phyloP scores from a whole-genome alignment of 2,329 filamentous ascomycete species.

The Cladosporium sp. region DNA sequence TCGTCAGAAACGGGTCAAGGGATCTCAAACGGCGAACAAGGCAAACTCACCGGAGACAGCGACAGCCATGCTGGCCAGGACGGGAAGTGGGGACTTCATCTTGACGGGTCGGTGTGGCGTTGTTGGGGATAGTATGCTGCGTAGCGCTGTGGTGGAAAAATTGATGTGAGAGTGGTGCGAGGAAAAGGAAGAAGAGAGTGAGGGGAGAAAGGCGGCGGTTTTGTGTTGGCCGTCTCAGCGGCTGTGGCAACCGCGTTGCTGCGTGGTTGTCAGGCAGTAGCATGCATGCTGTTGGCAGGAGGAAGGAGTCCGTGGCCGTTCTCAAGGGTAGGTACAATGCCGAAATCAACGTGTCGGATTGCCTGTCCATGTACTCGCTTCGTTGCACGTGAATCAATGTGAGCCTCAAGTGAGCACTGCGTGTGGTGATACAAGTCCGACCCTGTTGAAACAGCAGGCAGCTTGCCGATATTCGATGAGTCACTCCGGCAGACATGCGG shows the following conservation, averaged over 20 bases:
- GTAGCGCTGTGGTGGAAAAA: slow-evolving; percentile 9
- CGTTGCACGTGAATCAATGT: too few species aligned
- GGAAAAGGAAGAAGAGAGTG: background rate
- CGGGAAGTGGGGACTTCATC: background rate
- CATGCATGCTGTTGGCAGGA: background rate
- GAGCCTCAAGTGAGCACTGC: too few species aligned
- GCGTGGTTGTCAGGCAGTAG: background rate
- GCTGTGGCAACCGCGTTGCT: background rate
- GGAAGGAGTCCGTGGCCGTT: slow-evolving; percentile 2
- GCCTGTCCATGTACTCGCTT: too few species aligned
- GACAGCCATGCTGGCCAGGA: background rate
- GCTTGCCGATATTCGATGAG: too few species aligned
- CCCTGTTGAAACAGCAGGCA: too few species aligned
- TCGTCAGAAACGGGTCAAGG: background rate
- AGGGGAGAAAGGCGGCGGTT: background rate
- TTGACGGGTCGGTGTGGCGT: background rate
- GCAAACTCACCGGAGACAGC: background rate
- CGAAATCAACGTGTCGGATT: too few species aligned
- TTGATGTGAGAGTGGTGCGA: slow-evolving; percentile 3
- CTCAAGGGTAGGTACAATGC: too few species aligned
- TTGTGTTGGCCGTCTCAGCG: background rate
- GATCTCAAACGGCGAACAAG: background rate
- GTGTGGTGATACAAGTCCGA: too few species aligned
- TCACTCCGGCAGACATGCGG: too few species aligned
- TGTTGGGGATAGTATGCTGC: slow-evolving; percentile 2